These are phyloP conservation scores for Wolfiporia cocos DNA, from an alignment of 1,284 basidiomycete genomes.

Conservation along the genomic window DNA sequence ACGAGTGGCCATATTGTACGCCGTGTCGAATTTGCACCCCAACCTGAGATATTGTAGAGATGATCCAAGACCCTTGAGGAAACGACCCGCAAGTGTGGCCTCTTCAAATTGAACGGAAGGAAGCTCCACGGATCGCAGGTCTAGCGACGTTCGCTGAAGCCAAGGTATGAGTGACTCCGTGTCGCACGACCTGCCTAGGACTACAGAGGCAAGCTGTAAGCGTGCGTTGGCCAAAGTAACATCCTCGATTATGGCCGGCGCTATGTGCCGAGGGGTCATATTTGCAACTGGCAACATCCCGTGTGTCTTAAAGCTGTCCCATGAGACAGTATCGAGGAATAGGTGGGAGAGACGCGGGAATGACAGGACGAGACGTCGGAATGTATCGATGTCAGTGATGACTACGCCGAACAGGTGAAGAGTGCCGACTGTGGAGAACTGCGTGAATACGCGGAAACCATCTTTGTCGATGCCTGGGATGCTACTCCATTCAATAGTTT, in stretches of 20 bases:
- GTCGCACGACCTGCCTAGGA: no score
- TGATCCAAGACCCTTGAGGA: not conserved
- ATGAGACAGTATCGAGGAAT: not conserved
- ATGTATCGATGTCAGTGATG: not conserved
- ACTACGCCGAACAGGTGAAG: not conserved
- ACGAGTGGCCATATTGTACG: not conserved
- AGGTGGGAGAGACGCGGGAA: not conserved
- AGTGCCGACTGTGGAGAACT: not conserved
- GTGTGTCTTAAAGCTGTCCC: no score
- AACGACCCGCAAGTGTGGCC: not conserved
- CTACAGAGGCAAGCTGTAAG: no score
- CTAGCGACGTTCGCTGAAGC: no score
- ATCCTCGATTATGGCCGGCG: no score
- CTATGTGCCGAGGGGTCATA: no score
- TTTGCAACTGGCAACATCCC: no score
- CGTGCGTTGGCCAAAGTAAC: no score
- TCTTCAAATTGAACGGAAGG: not conserved
- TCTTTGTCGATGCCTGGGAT: not conserved
- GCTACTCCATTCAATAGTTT: not conserved
- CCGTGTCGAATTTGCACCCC: not conserved
- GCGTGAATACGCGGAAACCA: not conserved
- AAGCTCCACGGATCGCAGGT: not conserved
- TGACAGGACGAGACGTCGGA: not conserved
- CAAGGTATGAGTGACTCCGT: no score
- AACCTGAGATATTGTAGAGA: not conserved